A percentile compares a stretch with the other conserved stretches of the same genome.
phyloP scores from a whole-genome alignment of 176 grass and related monocot genomes.

The Aegilops longissima region DNA sequence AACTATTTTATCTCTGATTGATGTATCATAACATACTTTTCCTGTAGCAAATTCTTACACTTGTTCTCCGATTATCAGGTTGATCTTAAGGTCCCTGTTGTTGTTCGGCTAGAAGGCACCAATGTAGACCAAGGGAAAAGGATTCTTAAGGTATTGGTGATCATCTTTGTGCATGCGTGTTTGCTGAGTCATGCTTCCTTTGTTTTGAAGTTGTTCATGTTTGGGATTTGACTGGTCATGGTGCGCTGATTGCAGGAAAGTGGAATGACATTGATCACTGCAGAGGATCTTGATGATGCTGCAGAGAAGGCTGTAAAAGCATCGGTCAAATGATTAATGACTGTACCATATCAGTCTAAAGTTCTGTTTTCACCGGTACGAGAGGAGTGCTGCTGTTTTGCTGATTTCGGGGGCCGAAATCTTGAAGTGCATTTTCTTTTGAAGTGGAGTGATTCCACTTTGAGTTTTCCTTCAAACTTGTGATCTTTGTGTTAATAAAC shows the following conservation, averaged over 20 bases:
- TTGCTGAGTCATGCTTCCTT: not conserved
- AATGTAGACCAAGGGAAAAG: conserved; percentile 99
- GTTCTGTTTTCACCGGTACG: conserved; percentile 26
- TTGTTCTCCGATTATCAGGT: conserved; percentile 49
- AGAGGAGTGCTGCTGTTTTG: conserved; percentile 37
- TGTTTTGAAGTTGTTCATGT: not conserved
- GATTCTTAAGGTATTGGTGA: conserved; percentile 89
- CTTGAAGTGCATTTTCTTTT: conserved; percentile 26
- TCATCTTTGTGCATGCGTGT: not conserved
- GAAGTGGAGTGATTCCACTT: conserved; percentile 18
- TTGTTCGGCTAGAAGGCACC: conserved; percentile 96
- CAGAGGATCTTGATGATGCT: conserved; percentile 97
- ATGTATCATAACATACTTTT: not conserved
- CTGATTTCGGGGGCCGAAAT: conserved; percentile 18
- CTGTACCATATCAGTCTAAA: conserved; percentile 17
- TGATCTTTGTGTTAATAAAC: conserved; percentile 47
- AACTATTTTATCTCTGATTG: not conserved
- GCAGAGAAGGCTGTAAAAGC: conserved; percentile 93
- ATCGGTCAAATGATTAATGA: conserved; percentile 48
- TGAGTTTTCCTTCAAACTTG: not conserved
- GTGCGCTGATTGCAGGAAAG: conserved; percentile 66
- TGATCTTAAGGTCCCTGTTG: conserved; percentile 93
- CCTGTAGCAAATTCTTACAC: not conserved
- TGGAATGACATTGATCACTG: conserved; percentile 90
- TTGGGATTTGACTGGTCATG: conserved; percentile 1